Conservation (phyloP, 805 yeast genomes). For the Spathaspora passalidarum region DNA sequence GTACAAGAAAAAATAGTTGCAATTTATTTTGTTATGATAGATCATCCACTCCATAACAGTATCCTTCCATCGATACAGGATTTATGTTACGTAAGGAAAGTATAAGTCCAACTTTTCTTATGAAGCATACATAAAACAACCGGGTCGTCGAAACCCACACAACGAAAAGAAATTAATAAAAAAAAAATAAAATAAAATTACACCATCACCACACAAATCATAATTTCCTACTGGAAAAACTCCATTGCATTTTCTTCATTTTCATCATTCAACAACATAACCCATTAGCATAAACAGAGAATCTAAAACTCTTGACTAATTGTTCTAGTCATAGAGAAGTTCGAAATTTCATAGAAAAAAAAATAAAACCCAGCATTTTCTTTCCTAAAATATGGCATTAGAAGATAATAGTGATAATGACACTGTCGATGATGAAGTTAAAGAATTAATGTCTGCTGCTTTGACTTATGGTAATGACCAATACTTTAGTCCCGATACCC, state of each 20-base stretch:
- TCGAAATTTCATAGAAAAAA: neutral
- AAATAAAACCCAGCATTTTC: neutral
- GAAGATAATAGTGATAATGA: constrained; percentile 5
- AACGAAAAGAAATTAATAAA: no score
- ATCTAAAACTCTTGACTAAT: no score
- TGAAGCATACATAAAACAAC: neutral
- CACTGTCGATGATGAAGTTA: constrained; percentile 7
- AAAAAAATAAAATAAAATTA: no score
- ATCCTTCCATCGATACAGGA: neutral
- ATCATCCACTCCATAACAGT: neutral
- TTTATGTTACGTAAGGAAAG: neutral
- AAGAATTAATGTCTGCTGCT: constrained; percentile 7
- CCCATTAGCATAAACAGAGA: no score
- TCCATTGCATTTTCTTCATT: neutral
- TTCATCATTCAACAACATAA: no score
- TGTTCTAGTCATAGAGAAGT: no score
- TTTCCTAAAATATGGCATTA: neutral
- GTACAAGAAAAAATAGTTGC: no score
- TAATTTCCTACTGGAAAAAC: neutral
- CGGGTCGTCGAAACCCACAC: neutral
- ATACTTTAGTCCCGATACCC: neutral
- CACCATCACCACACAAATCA: neutral
- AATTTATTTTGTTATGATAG: neutral
- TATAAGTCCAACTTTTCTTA: neutral
- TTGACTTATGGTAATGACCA: neutral